Base-by-base conservation (phyloP, 345 rosid genomes). In the Gossypium mustelinum region DNA sequence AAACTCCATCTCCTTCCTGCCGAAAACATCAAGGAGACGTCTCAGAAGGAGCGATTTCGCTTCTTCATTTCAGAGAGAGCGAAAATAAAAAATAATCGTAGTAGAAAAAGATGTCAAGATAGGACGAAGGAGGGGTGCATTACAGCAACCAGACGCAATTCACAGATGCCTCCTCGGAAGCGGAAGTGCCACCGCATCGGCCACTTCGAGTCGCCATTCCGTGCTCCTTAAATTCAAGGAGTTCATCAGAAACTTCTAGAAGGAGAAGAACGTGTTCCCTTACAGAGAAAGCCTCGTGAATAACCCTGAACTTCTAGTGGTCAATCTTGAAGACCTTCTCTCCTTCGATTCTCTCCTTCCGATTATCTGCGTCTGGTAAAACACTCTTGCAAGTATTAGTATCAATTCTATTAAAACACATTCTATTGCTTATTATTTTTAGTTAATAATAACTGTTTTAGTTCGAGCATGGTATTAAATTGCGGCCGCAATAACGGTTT, bases 111-210 rank as follows among this genome's bases (percentile, higher is more conserved):
- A 68, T 68, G 44, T 50, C 43, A 14, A 58, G 72, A 48, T 68
- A 55, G 70, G 54, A 66, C 70, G 70, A 66, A 12, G 70, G 55
- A 45, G 34, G 54, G 39, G 54, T 95, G 22, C 88, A 88, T 87
- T 95, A 83, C 91, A 95, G 98, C 82, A 93, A 91, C 81, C 97
- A 91, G 84, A 93, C 97, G 17, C 96, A 90, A 78, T 94, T 91
- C 75, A 97, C 93, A 18, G 92, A 91, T 50, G 73, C 84, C 25
- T 94, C 82, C 52, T 79, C 84, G 34, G 84, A 78, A 50, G 83
- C 74, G 17, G 83, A 85, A 51, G 85, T 41, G 79, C 86, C 39
- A 52, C 72, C 2, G 25, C 56, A 47, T 24, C 75, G 16, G 12
- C 72, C 63, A 27, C 52, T 41, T 6, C 45, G 20, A 75, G 96